Conservation (phyloP, 148 eudicot genomes). For the Polygonum maritimum region DNA sequence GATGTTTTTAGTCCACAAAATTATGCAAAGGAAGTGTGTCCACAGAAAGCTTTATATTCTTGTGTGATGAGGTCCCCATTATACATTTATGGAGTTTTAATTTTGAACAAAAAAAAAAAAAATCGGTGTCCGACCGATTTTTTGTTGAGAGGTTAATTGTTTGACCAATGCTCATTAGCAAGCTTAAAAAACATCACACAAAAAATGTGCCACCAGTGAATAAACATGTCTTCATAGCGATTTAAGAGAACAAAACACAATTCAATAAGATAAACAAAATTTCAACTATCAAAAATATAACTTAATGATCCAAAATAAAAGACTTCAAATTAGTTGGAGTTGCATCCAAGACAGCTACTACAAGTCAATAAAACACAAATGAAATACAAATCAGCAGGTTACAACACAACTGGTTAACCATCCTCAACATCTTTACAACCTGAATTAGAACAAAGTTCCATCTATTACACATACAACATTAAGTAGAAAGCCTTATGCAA, state of each 20-base stretch:
- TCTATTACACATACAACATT: background rate
- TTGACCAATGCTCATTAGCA: background rate
- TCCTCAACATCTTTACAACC: background rate
- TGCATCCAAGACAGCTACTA: background rate
- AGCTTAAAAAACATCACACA: no score
- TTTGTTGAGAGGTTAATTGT: background rate
- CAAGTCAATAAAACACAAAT: background rate
- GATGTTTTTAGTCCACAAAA: background rate
- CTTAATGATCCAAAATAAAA: no score
- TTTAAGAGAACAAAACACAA: no score
- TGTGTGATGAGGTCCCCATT: background rate
- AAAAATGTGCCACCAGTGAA: no score
- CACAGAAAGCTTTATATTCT: background rate
- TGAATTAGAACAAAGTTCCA: background rate
- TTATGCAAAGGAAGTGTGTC: background rate
- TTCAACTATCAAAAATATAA: no score
- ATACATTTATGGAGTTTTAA: background rate
- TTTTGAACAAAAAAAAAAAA: background rate
- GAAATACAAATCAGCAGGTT: slow-evolving; percentile 1
- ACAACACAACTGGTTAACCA: slow-evolving; percentile 1
- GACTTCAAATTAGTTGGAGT: background rate
- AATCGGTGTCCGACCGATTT: background rate
- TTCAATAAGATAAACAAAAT: no score
- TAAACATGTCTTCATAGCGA: no score
- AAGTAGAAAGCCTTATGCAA: background rate